A percentile compares a stretch with the other conserved stretches of the same genome.
Conservation (phyloP, 306 rosid genomes). For the Quercus dentata region DNA sequence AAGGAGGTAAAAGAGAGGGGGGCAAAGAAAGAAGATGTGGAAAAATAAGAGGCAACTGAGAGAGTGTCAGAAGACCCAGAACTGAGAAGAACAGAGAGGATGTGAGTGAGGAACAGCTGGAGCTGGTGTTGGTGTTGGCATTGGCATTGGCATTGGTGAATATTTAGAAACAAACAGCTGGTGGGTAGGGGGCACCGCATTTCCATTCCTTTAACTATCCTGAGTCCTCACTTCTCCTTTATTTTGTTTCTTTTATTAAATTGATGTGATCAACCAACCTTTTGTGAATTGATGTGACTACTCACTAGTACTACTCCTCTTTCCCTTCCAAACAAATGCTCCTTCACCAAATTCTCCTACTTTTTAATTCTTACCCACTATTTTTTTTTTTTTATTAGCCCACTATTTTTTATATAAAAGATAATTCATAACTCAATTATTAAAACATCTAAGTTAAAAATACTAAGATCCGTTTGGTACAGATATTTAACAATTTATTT, state of each 20-base stretch:
- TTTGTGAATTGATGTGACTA: neutral
- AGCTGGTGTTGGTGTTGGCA: too few relatives aligned
- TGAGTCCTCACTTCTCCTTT: neutral
- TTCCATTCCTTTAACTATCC: neutral
- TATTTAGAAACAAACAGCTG: neutral
- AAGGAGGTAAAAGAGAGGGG: neutral
- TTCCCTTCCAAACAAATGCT: too few relatives aligned
- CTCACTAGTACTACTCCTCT: neutral
- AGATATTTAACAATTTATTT: too few relatives aligned
- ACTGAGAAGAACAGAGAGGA: too few relatives aligned
- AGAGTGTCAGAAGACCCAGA: constrained; percentile 1
- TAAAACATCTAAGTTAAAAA: too few relatives aligned
- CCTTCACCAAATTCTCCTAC: too few relatives aligned
- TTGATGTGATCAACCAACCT: constrained; percentile 15
- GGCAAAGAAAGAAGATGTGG: constrained; percentile 10
- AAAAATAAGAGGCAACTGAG: constrained; percentile 1
- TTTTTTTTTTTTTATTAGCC: too few relatives aligned
- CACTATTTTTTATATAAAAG: too few relatives aligned
- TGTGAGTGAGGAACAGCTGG: neutral
- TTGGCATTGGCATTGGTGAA: neutral
- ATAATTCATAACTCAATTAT: too few relatives aligned
- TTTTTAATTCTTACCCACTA: too few relatives aligned
- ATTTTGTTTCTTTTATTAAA: neutral
- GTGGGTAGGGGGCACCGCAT: neutral
- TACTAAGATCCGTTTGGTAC: too few relatives aligned